Evolutionary conservation across 2,329 filamentous ascomycete species (phyloP), one percentile per base, ranked within the genome.

Genomic region (Alternaria alternata): DNA sequence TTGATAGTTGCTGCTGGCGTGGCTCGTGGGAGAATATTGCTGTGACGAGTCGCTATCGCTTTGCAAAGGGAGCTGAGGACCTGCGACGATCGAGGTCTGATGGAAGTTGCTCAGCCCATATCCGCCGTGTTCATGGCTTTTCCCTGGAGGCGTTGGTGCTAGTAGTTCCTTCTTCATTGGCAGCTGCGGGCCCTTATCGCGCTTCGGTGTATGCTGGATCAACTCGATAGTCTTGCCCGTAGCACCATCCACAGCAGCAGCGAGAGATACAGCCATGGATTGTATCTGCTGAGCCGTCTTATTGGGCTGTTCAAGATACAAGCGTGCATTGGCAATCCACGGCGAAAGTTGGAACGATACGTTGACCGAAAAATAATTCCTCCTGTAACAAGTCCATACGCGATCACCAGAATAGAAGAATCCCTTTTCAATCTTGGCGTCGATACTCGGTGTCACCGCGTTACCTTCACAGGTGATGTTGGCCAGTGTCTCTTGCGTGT

Each of bases 321-420:
- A 79, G 26, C 88, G 85, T 16, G 80, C 79, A 9, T 86, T 82
- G 56, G 70, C 83, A 75, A 73, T 83, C 83, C 81, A 89, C 79
- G 91, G 91, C 41, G 84, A 83, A 24, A 97, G 81, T 12, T 85
- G 86, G 78, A 90, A 97, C 3, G 90, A 92, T 76, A 92, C 94
- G 52, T 89, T 87, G 54, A 95, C 93, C 0, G 91, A 90, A 75
- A 97, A 95, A 79, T 97, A 97, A 76, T 97, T 97, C 43, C 94
- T 86, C 34, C 93, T 86, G 75, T 97, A 97, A 80, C 93, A 96
- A 0, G 93, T 97, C 93, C 93, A 97, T 69, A 94, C 92, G 18
- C 87, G 85, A 56, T 96, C 93, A 4, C 86, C 86, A 36, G 82
- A 81, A 51, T 89, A 82, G 75, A 97, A 96, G 80, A 96, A 96